Base-by-base conservation (phyloP, 2,329 filamentous ascomycete species). In the Hypoxylon rubiginosum region DNA sequence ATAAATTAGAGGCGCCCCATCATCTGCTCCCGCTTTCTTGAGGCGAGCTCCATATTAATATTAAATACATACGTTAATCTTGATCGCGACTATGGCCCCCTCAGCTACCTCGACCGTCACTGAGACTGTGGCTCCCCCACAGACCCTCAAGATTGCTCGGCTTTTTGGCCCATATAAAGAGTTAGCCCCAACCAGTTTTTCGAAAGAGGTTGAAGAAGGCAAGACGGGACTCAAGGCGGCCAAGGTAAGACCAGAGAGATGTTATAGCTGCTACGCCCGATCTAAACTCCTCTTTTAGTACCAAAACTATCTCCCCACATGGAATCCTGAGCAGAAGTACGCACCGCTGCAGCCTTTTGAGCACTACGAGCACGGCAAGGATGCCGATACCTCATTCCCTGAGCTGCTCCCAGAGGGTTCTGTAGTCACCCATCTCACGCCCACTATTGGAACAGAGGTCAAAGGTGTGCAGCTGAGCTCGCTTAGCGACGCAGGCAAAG, bases 361-460 rank as follows among this genome's bases (percentile, higher is more conserved):
- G 75, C 91, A 93, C 76, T 86, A 88, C 68, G 92, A 95, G 60
- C 91, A 91, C 72, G 92, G 92, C 71, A 90, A 90, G 72, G 90
- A 93, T 71, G 92, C 92, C 50, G 90, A 94, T 74, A 82, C 86
- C 1, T 80, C 82, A 1, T 93, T 91, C 73, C 85, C 88, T 0
- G 91, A 94, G 68, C 86, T 95, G 1, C 82, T 95, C 1, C 82
- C 84, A 2, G 77, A 81, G 39, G 80, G 79, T n/a, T 81, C 80
- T 7, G 79, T 83, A 32, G 79, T 89, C 45, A 84, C 81, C 10
- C 83, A 94, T 21, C 79, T 94, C 39, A 93, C 91, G 0, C 91
- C 91, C 0, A 89, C 86, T 50, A 94, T 92, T 70, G 92, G 92
- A 61, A 88, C 90, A 15, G 91, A 94, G 74, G 82, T 95, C 32